Evolutionary conservation across 1,139 yeast genomes (phyloP).

Genomic region (Taiozyma onychis): DNA sequence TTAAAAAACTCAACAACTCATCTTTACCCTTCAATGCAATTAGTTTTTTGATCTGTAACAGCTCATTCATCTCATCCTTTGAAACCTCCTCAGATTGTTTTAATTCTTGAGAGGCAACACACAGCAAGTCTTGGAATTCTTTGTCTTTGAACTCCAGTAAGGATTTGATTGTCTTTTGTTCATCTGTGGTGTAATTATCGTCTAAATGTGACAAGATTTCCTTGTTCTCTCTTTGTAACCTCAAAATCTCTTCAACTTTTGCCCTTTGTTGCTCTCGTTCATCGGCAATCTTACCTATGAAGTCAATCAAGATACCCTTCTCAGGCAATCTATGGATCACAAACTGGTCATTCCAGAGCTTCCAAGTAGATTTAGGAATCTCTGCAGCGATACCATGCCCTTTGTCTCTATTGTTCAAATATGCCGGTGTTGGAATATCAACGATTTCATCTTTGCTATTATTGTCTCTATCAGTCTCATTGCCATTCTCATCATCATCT

Average conservation of each 20-base stretch:
- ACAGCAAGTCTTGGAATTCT: conserved; percentile 33
- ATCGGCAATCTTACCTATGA: conserved; percentile 44
- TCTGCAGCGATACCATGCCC: conserved; percentile 42
- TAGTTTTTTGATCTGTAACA: conserved; percentile 52
- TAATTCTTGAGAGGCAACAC: conserved; percentile 28
- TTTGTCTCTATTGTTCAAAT: conserved; percentile 36
- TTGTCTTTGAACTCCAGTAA: conserved; percentile 26
- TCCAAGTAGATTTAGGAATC: conserved; percentile 32
- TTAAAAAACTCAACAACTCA: conserved; percentile 53
- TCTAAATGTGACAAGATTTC: conserved; percentile 29
- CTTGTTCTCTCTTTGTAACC: conserved; percentile 24
- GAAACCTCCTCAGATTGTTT: conserved; percentile 10
- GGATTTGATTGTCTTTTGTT: conserved; percentile 23
- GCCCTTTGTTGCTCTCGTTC: conserved; percentile 21
- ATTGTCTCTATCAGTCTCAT: conserved; percentile 44
- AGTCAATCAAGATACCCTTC: conserved; percentile 68
- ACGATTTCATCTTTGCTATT: conserved; percentile 26
- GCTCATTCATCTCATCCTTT: conserved; percentile 32
- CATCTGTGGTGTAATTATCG: conserved; percentile 25
- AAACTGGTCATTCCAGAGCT: conserved; percentile 39
- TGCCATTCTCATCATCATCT: conserved; percentile 32
- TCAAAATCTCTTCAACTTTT: conserved; percentile 21
- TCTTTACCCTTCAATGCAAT: conserved; percentile 68
- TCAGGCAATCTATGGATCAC: conserved; percentile 67
- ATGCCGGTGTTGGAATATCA: conserved; percentile 40